A percentile compares a stretch with the other conserved stretches of the same genome.
phyloP scores from a whole-genome alignment of 805 yeast species.

The Sugiyamaella chiloensis region DNA sequence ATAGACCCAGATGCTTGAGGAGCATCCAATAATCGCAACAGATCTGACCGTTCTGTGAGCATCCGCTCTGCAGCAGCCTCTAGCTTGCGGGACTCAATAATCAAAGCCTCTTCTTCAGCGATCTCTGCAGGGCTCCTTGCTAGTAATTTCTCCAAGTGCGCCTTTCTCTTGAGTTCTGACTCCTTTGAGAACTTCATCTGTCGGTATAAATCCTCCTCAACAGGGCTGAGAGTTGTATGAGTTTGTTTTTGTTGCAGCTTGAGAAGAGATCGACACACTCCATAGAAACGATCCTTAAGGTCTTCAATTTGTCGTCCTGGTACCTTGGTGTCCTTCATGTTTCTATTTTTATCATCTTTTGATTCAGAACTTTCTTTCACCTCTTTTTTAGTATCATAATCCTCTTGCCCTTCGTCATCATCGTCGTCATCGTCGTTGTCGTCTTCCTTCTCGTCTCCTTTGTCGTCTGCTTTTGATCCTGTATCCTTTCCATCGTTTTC shows the following conservation, averaged over 20 bases:
- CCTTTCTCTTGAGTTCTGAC: slow-evolving; percentile 75
- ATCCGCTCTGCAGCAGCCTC: slow-evolving; percentile 90
- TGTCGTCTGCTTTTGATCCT: not conserved
- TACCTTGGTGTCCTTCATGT: too few relatives aligned
- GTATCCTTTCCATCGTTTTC: not conserved
- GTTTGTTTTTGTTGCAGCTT: slow-evolving; percentile 40
- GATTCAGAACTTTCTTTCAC: not conserved
- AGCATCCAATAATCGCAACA: slow-evolving; percentile 77
- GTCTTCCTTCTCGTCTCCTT: slow-evolving; percentile 7
- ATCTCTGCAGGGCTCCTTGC: slow-evolving; percentile 92
- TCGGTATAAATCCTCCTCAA: slow-evolving; percentile 55
- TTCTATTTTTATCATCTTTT: not conserved
- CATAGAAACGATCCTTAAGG: slow-evolving; percentile 75
- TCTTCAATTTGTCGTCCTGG: slow-evolving; percentile 69
- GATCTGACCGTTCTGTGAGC: slow-evolving; percentile 73
- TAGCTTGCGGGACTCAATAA: slow-evolving; percentile 87
- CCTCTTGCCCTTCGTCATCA: slow-evolving; percentile 4
- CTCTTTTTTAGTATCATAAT: not conserved
- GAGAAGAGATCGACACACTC: slow-evolving; percentile 57
- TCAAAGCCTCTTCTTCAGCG: slow-evolving; percentile 94
- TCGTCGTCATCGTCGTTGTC: not conserved
- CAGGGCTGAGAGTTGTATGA: slow-evolving; percentile 34
- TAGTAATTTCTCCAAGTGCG: slow-evolving; percentile 70
- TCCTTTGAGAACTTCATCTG: slow-evolving; percentile 65
- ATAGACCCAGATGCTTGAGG: slow-evolving; percentile 74